Evolutionary conservation across 768 basidiomycete species (phyloP), one percentile per base, ranked within the genome.

Genomic region (Boletus coccyginus): DNA sequence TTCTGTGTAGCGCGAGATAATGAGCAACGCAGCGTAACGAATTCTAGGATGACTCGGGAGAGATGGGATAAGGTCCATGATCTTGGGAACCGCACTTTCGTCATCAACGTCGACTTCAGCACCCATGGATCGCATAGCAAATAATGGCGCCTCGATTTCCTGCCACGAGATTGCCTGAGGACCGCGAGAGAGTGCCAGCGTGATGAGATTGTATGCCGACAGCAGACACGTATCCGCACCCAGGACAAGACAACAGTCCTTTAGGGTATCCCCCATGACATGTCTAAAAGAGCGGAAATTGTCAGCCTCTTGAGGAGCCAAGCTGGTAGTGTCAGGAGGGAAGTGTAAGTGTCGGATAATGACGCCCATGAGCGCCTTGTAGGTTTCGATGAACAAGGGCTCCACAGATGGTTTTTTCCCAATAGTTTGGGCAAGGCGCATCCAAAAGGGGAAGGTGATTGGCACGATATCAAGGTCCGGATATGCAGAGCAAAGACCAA

Each of bases 361-460:
- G 61, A 92, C 86, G 11, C 74, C 77, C 83, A 97, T 88, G 24
- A 99, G 85, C 2, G 84, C 78, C 64, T 82, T 83, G 78, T 92
- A 98, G 27, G 94, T 89, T 50, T 92, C 85, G 45, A 85, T 63
- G 65, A 98, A 88, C 40, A 90, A 76, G n/a, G 86, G 86, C 0
- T 88, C 79, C 13, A 92, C 82, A 0, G 84, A 80, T 0, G 83
- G 72, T 61, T 80, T 84, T 74, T 93, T 94, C 50, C 87, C 86
- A 27, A 98, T 84, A 52, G 84, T 87, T 66, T 92, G 88, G n/a
- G 94, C 90, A 36, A 99, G 86, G 17, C 90, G 87, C 85, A 93
- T 94, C 97, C 97, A 99, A 79, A 99, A 98, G 31, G 89, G 86
- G 78, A 98, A 98, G 12, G 97, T 98, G 72, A 98, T 95, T 5